Evolutionary conservation across 108 stramenopile species (phyloP), one percentile per base, ranked within the genome.

Genomic region (Stephanodiscus minutulus): DNA sequence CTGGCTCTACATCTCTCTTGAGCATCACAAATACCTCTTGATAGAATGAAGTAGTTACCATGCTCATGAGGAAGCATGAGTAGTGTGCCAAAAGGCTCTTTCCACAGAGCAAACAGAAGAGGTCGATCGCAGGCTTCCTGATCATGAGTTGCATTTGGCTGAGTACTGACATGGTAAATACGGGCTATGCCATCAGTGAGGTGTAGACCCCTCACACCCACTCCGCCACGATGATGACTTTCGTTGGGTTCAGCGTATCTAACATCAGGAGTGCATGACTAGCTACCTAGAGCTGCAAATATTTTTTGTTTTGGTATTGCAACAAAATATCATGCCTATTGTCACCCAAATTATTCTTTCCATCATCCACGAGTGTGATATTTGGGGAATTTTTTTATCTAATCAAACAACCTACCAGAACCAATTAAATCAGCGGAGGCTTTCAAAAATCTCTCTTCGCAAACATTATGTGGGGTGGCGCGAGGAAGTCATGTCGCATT

Each of bases 261-360:
- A 58, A 35, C 57, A 33, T 15, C 27, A 58, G 55, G 55, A 56
- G 24, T 28, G 22, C 29, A 56, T 31, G 27, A 58, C 57, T 58
- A 58, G 57, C 57, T 58, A 58, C 57, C 57, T 58, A 35, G 57
- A 28, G 57, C 29, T 58, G 57, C 22, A n/a, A 31, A 57, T 57
- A 58, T 0, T 58, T 25, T 53, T 53, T 53, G 2, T 7, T 53
- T 31, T 65, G 50, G 64, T 27, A 27, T 31, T 47, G 33, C 22
- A 27, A 49, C 37, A 67, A 54, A 27, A 37, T 54, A 67, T 53
- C 66, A 39, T 55, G 53, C 66, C 66, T 67, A 67, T 54, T 67
- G 64, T 53, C 64, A 66, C 50, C 64, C 64, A 44, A 44, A 44
- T 44, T 44, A 66, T 21, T 63, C 20, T 3, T 13, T 18, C 37